Evolutionary conservation across 2,329 filamentous ascomycete genomes (phyloP).

Genomic region (Emmonsiellopsis sp.): DNA sequence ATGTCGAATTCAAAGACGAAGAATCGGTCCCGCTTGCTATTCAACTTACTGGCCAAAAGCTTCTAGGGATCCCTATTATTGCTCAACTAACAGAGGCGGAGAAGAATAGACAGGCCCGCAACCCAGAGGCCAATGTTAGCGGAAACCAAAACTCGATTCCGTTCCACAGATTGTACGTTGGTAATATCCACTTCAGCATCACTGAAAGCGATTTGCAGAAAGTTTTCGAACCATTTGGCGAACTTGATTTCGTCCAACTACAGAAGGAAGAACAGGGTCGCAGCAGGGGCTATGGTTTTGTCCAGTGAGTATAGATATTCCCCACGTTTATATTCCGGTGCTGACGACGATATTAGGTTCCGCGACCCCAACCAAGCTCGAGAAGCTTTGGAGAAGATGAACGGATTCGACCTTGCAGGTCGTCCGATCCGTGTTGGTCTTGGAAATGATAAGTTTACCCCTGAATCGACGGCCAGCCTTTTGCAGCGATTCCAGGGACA

Average conservation of each 20-base stretch:
- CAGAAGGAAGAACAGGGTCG: slow-evolving; percentile 90
- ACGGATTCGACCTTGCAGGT: slow-evolving; percentile 94
- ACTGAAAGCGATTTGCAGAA: slow-evolving; percentile 92
- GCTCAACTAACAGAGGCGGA: slow-evolving; percentile 97
- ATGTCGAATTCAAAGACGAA: slow-evolving; percentile 97
- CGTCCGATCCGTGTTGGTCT: slow-evolving; percentile 96
- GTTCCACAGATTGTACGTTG: slow-evolving; percentile 96
- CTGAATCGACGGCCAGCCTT: slow-evolving; percentile 86
- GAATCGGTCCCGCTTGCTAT: slow-evolving; percentile 88
- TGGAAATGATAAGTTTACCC: slow-evolving; percentile 99
- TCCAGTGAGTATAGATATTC: slow-evolving; percentile 62
- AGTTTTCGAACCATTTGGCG: slow-evolving; percentile 95
- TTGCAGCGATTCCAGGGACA: slow-evolving; percentile 84
- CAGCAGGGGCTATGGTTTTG: slow-evolving; percentile 94
- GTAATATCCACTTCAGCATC: slow-evolving; percentile 99
- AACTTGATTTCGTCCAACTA: slow-evolving; percentile 93
- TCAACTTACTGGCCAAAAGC: slow-evolving; percentile 96
- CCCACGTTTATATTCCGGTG: slow-evolving; percentile 13
- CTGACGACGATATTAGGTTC: slow-evolving; percentile 54
- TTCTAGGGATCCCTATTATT: slow-evolving; percentile 97
- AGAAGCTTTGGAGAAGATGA: slow-evolving; percentile 97
- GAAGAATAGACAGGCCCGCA: slow-evolving; percentile 95
- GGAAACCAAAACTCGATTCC: slow-evolving; percentile 73
- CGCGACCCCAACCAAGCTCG: slow-evolving; percentile 83
- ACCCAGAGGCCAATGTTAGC: slow-evolving; percentile 61